Evolutionary conservation across 2,329 filamentous ascomycete genomes (phyloP), one percentile per base, ranked within the genome.

Genomic region (Cylindrodendrum hubeiense): DNA sequence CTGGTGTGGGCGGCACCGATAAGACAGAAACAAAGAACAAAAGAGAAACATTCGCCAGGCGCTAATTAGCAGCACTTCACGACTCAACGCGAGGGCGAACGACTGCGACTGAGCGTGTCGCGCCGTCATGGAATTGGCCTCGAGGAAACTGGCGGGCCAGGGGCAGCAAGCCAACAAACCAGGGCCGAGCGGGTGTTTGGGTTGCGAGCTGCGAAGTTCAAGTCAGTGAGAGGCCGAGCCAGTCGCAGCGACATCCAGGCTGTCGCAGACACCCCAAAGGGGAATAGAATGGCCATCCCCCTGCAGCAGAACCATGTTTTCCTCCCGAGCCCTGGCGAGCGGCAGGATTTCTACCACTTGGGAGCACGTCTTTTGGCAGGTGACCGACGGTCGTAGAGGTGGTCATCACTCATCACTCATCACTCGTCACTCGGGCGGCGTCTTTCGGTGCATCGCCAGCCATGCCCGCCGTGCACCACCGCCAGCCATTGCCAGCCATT

Each of bases 41-140:
- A 59, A 33, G 15, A 34, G 37, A 52, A 49, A 59, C 49, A 52
- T 49, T 51, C 12, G 43, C 43, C 21, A 26, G 41, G 19, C n/a
- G 41, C n/a, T 21, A 26, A 24, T 26, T 24, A 26, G 21, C 17
- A 24, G 10, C 47, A 30, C 26, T 50, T n/a, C 19, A 24, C 30
- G 15, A n/a, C 28, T 34, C n/a, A 50, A 33, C 47, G 28, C 19
- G 17, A 49, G 28, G 21, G 12, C 21, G n/a, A 33, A 50, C n/a
- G n/a, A n/a, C n/a, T n/a, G n/a, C n/a, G n/a, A n/a, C 28, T n/a
- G 44, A 49, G 46, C 26, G 24, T 28, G 46, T 49, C 26, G 46
- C 46, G 24, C 37, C 37, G 17, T 4, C 37, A n/a, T 19, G 4
- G 46, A 49, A 49, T 17, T 49, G 26, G 24, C 46, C 26, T 49